These are phyloP conservation scores for Jacaranda copaia DNA, from an alignment of 257 asterid genomes.

Conservation along the genomic window DNA sequence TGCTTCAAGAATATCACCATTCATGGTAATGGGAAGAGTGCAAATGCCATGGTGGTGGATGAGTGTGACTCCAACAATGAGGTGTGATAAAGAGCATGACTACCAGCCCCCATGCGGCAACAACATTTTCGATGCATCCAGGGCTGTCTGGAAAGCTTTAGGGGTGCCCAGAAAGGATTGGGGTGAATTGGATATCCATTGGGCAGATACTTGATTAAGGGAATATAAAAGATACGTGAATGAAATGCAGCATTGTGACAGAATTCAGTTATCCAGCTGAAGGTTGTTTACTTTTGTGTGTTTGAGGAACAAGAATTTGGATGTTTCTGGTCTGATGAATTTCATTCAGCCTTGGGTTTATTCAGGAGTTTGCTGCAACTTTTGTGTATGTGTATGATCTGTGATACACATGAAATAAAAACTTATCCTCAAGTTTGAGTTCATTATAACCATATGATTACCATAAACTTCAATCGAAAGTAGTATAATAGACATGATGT, in stretches of 20 bases:
- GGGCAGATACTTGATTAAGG: conserved; percentile 42
- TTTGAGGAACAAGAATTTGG: conserved; percentile 6
- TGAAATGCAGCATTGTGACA: background rate
- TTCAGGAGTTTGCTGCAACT: background rate
- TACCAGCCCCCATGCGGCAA: conserved; percentile 55
- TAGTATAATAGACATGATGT: background rate
- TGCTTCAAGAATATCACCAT: conserved; percentile 47
- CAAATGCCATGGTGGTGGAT: conserved; percentile 54
- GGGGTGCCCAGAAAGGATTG: conserved; percentile 37
- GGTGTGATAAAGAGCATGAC: conserved; percentile 55
- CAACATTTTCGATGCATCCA: conserved; percentile 55
- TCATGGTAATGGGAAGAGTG: conserved; percentile 45
- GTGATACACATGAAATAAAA: background rate
- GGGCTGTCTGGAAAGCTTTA: conserved; percentile 56
- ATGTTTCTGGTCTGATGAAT: background rate
- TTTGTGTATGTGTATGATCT: background rate
- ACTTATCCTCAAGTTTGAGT: background rate
- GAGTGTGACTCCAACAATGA: conserved; percentile 56
- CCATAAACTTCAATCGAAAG: background rate
- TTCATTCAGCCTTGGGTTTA: background rate
- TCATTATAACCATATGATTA: background rate
- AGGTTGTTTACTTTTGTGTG: background rate
- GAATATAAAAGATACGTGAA: background rate
- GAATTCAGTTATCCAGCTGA: background rate
- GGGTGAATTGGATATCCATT: conserved; percentile 40